A percentile compares a stretch with the other conserved stretches of the same genome.
Evolutionary conservation across 371 early-diverging fungal species (phyloP).

Genomic region (Parasitella parasitica): DNA sequence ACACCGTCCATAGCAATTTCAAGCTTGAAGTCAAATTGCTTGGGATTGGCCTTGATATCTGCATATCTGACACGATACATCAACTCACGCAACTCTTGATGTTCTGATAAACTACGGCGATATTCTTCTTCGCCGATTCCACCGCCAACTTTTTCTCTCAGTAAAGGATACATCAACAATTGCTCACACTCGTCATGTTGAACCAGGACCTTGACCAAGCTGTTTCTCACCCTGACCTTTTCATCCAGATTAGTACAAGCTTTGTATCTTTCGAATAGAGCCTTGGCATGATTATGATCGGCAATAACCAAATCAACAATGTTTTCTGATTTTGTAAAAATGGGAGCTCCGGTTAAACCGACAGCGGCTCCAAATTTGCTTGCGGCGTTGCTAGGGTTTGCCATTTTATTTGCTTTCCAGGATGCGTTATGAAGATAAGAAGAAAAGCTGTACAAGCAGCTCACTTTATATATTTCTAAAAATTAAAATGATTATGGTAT

Average conservation of each 20-base stretch:
- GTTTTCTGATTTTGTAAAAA: not conserved
- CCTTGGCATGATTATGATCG: conserved; percentile 6
- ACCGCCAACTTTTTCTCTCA: conserved; percentile 12
- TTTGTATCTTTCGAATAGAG: conserved; percentile 4
- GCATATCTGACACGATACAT: not conserved
- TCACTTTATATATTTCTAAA: not conserved
- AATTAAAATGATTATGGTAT: no score
- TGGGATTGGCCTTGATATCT: not conserved
- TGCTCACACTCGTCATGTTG: conserved; percentile 15
- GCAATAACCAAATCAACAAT: conserved; percentile 7
- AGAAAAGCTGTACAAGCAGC: not conserved
- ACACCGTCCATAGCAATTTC: conserved; percentile 8
- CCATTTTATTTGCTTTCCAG: not conserved
- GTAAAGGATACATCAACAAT: conserved; percentile 11
- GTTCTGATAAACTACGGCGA: not conserved
- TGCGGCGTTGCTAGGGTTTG: not conserved
- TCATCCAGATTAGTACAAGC: not conserved
- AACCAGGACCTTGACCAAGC: conserved; percentile 4
- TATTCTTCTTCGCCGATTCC: conserved; percentile 1
- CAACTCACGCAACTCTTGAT: conserved; percentile 2
- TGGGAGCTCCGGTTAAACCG: conserved; percentile 11
- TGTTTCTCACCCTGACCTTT: conserved; percentile 1
- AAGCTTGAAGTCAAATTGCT: conserved; percentile 1
- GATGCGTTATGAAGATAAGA: not conserved
- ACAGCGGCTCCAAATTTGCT: conserved; percentile 15